A percentile compares a stretch with the other conserved stretches of the same genome.
Evolutionary conservation across 345 rosid species (phyloP).

Genomic region (Gynandropsis gynandra): DNA sequence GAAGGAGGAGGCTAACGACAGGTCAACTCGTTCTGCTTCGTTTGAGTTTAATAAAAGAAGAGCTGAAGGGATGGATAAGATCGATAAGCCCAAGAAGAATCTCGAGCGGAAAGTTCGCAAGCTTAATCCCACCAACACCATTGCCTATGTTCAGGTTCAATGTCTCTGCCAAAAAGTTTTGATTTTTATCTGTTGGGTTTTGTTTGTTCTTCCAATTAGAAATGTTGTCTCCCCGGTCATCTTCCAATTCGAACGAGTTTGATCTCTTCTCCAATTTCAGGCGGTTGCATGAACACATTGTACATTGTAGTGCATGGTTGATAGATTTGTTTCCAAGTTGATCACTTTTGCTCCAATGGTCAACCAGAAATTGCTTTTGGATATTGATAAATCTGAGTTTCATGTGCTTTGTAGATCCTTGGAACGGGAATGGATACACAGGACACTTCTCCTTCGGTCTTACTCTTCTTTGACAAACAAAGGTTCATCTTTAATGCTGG

Average conservation of each 20-base stretch:
- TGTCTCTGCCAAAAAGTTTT: neutral
- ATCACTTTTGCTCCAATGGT: no score
- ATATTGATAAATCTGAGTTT: neutral
- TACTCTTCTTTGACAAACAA: slow-evolving; percentile 87
- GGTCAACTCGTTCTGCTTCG: slow-evolving; percentile 23
- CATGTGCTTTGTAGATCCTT: slow-evolving; percentile 42
- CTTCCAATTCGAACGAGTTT: neutral
- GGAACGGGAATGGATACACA: slow-evolving; percentile 99
- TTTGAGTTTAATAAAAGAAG: slow-evolving; percentile 76
- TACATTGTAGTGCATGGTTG: no score
- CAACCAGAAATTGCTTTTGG: neutral
- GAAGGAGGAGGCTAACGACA: slow-evolving; percentile 21
- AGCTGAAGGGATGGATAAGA: slow-evolving; percentile 64
- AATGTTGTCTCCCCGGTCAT: neutral
- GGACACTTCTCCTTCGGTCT: slow-evolving; percentile 83
- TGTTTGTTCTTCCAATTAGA: slow-evolving; percentile 13
- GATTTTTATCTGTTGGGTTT: slow-evolving; percentile 9
- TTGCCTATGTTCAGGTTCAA: slow-evolving; percentile 78
- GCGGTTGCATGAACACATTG: no score
- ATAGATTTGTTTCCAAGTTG: no score
- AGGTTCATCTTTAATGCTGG: slow-evolving; percentile 95
- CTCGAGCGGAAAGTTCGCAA: slow-evolving; percentile 60
- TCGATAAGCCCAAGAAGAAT: slow-evolving; percentile 53
- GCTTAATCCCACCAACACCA: slow-evolving; percentile 78
- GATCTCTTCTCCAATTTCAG: no score